A percentile compares a stretch with the other conserved stretches of the same genome.
Conservation (phyloP, 768 basidiomycete species). For the Lactarius evosmus region DNA sequence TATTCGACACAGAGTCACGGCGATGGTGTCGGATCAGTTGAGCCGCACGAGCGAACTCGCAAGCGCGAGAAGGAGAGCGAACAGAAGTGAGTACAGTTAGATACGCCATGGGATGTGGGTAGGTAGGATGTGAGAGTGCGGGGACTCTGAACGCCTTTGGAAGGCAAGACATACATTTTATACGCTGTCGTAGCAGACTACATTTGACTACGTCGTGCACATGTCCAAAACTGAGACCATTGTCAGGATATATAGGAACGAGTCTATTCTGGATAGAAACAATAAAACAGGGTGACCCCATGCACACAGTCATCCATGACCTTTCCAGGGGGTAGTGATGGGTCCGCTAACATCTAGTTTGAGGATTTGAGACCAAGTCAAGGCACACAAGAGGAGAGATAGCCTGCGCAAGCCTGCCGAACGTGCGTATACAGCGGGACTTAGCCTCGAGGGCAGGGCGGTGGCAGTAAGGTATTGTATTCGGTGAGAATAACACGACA, state of each 20-base stretch:
- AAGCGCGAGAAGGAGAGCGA: neutral
- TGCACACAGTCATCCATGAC: neutral
- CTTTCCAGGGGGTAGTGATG: neutral
- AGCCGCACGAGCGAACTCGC: neutral
- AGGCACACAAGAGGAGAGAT: neutral
- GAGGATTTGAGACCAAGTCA: neutral
- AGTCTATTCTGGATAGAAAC: neutral
- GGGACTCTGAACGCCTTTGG: too few species aligned
- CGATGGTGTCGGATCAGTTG: neutral
- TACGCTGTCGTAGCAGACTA: too few species aligned
- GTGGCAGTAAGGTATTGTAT: neutral
- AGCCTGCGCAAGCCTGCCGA: neutral
- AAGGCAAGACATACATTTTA: too few species aligned
- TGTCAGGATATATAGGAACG: neutral
- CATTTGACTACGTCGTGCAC: too few species aligned
- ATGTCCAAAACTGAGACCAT: too few species aligned
- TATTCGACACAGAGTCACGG: neutral
- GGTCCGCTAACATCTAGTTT: neutral
- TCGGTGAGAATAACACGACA: neutral
- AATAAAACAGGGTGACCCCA: neutral
- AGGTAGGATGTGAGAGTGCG: neutral
- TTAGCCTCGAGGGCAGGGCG: neutral
- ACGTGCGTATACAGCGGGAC: neutral
- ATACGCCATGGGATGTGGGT: neutral
- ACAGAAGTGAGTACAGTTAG: neutral